phyloP scores from a whole-genome alignment of 2,329 filamentous ascomycete species.

The Rhynchosporium agropyri region DNA sequence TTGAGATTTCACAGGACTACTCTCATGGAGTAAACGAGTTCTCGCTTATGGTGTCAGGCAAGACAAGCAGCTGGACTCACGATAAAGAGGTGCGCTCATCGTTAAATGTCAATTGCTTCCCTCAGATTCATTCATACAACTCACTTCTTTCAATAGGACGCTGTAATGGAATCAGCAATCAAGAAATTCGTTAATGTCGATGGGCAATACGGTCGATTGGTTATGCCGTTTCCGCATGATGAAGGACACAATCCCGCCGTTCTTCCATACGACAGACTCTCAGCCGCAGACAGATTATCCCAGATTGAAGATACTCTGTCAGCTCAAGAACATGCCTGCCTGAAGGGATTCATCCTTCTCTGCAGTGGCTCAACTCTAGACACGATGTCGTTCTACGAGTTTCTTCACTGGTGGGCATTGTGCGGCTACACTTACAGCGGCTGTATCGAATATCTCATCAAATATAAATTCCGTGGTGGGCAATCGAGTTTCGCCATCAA shows the following conservation, averaged over 20 bases:
- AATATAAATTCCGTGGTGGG: slow-evolving; percentile 48
- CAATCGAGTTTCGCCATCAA: slow-evolving; percentile 50
- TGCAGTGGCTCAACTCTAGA: slow-evolving; percentile 49
- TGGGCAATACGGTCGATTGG: slow-evolving; percentile 44
- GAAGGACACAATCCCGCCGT: slow-evolving; percentile 42
- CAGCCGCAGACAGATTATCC: slow-evolving; percentile 47
- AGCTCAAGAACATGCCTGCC: slow-evolving; percentile 45
- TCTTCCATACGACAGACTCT: slow-evolving; percentile 46
- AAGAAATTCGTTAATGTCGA: slow-evolving; percentile 52
- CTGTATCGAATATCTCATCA: slow-evolving; percentile 46
- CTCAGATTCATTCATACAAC: no score
- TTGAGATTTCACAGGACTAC: slow-evolving; percentile 45
- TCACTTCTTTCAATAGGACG: neutral
- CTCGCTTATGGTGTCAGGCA: slow-evolving; percentile 30
- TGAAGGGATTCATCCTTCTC: slow-evolving; percentile 49
- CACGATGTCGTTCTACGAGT: slow-evolving; percentile 50
- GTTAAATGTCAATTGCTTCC: no score
- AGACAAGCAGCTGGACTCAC: slow-evolving; percentile 45
- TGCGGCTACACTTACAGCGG: slow-evolving; percentile 47
- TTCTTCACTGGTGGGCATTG: slow-evolving; percentile 53
- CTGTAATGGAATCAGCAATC: slow-evolving; percentile 27
- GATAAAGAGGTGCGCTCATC: slow-evolving; percentile 43
- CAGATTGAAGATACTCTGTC: slow-evolving; percentile 46
- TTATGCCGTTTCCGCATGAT: slow-evolving; percentile 48
- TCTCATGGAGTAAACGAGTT: slow-evolving; percentile 48